Conservation (phyloP, 352 stramenopile species). For the Hyaloperonospora arabidopsidis region DNA sequence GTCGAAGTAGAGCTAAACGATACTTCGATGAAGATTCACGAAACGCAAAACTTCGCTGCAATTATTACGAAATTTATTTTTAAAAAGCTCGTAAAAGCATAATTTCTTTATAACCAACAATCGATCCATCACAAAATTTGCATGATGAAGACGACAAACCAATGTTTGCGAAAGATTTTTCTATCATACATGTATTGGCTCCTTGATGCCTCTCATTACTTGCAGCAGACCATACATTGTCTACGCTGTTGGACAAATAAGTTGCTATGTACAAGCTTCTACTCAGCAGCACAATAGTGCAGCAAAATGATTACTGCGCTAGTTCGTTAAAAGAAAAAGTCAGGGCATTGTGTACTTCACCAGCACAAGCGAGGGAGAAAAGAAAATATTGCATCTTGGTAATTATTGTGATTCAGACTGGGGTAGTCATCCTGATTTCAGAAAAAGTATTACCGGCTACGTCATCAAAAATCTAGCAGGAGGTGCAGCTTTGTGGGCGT, state of each 20-base stretch:
- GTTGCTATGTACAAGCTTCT: not conserved
- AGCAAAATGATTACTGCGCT: not conserved
- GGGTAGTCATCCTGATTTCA: too few species aligned
- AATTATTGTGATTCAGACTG: not conserved
- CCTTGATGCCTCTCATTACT: not conserved
- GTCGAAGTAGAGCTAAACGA: not conserved
- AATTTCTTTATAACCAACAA: not conserved
- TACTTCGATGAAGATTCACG: not conserved
- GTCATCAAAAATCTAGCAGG: too few species aligned
- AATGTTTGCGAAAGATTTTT: not conserved
- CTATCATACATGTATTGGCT: not conserved
- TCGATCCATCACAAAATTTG: not conserved
- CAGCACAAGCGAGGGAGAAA: not conserved
- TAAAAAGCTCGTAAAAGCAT: not conserved
- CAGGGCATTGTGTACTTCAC: not conserved
- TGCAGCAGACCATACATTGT: not conserved
- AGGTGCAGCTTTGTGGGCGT: not conserved
- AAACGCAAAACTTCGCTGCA: not conserved
- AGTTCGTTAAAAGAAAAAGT: not conserved
- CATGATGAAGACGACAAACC: too few species aligned
- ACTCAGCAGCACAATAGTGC: not conserved
- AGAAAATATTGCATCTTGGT: not conserved
- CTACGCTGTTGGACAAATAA: not conserved
- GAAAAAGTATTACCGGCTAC: too few species aligned
- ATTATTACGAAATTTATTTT: not conserved